Evolutionary conservation across 1,284 basidiomycete species (phyloP), one percentile per base, ranked within the genome.

Genomic region (Taiwanofungus camphoratus): DNA sequence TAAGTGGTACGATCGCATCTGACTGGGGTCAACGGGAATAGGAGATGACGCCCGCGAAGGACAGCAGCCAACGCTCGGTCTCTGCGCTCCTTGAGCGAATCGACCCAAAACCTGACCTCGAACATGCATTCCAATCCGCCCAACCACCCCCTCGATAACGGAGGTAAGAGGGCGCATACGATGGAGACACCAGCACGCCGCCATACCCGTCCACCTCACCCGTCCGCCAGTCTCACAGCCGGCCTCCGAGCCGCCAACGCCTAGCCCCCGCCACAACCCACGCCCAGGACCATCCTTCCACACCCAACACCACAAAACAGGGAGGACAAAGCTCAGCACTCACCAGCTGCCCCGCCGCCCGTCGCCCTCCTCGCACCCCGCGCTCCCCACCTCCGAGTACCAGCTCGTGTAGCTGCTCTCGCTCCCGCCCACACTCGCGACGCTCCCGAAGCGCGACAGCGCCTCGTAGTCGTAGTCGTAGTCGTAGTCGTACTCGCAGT

Each of bases 391-490:
- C 41, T 55, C 57, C 29, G 50, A 52, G 35, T 49, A 50, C 15
- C 49, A 53, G 41, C 55, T 57, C 33, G 57, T 57, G 46, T 51
- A 55, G 43, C 58, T 60, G 32, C 48, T 52, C 45, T 54, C 55
- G 46, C 58, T 60, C 3, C 54, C 56, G 27, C 51, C 53, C 23
- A 58, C 45, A 37, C 56, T 58, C 40, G 58, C 57, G n/a, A 60
- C 45, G 22, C 52, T 55, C 19, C 55, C 55, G 36, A 58, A 58
- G 36, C 55, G 42, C 24, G 54, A 55, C 49, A 19, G 40, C 45
- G 5, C 41, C 49, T 46, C 54, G 51, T 23, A 42, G 7, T 33
- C 31, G 31, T 16, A 9, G 11, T 7, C 31, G 15, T 33, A 18
- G 11, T 33, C 31, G 18, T 33, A 33, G 11, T 33, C 31, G 15